Base-by-base conservation (phyloP, 768 basidiomycete genomes). In the Lactarius hatsudake region DNA sequence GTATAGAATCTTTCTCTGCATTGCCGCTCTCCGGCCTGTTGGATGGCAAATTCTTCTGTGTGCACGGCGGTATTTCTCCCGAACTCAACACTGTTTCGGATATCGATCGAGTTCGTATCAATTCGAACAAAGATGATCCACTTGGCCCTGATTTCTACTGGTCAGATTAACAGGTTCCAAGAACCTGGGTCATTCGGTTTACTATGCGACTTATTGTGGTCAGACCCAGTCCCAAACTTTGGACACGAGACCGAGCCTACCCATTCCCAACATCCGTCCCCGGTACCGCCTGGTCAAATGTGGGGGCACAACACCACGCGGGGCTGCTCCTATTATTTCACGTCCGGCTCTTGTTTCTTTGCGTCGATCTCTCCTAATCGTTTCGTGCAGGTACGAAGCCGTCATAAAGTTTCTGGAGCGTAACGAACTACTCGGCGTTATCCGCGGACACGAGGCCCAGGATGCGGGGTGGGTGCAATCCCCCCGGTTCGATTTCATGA, bases 381-480 rank as follows among this genome's bases (percentile, higher is more conserved):
- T 57, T 60, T 65, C 64, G 53, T 54, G 15, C 71, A 87, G 87
- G 9, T 98, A 94, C 74, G 85, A 87, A 28, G 96, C 96, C 5
- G 93, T 93, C 5, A 95, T 94, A 76, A 85, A 90, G 69, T 99
- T 99, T 82, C 82, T 99, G 20, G 94, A 96, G 74, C 84, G 93
- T 55, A 99, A 98, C 73, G 86, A 86, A 58, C 79, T 99, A 12
- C 79, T 99, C n/a, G 92, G 93, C 8, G 88, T 98, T 72, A 96
- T 99, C 69, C 88, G 96, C 34, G 96, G 93, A 17, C 96, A 98
- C 70, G 96, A 98, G 79, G 96, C 94, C 2, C 96, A 98, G 77
- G 96, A 98, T 78, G 90, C 93, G 5, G 96, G 96, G 89, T 95
- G 74, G 62, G 86, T 73, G 18, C 5, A 9, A 26, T 12, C 15